Percentiles rank a stretch among this genome's conserved stretches.
Conservation (phyloP, 345 rosid species). For the Salix brachista region DNA sequence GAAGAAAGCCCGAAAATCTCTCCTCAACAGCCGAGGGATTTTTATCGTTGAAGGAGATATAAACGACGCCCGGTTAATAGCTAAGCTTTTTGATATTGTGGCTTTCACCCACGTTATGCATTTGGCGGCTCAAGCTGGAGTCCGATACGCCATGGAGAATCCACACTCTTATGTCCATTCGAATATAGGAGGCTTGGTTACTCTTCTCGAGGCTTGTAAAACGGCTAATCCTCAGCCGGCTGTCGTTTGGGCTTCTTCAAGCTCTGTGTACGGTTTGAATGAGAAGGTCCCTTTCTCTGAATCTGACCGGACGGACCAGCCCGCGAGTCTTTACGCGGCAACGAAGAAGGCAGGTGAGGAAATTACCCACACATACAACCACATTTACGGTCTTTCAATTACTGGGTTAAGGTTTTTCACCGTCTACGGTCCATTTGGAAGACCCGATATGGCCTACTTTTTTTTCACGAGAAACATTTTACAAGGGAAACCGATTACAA, state of each 20-base stretch:
- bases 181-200: constrained; percentile 31
- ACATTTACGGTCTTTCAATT: constrained; percentile 36
- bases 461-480: constrained; percentile 35
- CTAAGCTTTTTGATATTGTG: constrained; percentile 29
- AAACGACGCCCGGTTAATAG: constrained; percentile 25
- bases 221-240: constrained; percentile 36
- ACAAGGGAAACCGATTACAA: constrained; percentile 34
- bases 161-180: constrained; percentile 32
- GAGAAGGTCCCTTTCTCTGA: constrained; percentile 36
- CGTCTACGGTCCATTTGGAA: constrained; percentile 37
- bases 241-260: constrained; percentile 37
- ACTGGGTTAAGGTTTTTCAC: constrained; percentile 39
- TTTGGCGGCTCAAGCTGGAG: constrained; percentile 42
- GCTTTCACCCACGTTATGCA: constrained; percentile 39
- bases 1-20: constrained; percentile 28
- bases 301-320: constrained; percentile 40
- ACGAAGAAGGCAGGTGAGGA: constrained; percentile 43
- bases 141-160: constrained; percentile 40
- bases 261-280: constrained; percentile 36
- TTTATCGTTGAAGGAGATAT: constrained; percentile 35
- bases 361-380: constrained; percentile 34
- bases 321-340: constrained; percentile 39
- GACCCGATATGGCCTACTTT: constrained; percentile 42
- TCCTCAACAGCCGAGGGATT: constrained; percentile 17
- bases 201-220: constrained; percentile 22